A percentile compares a stretch with the other conserved stretches of the same genome.
Evolutionary conservation across 768 basidiomycete genomes (phyloP).

Genomic region (Leucogyrophana mollusca): DNA sequence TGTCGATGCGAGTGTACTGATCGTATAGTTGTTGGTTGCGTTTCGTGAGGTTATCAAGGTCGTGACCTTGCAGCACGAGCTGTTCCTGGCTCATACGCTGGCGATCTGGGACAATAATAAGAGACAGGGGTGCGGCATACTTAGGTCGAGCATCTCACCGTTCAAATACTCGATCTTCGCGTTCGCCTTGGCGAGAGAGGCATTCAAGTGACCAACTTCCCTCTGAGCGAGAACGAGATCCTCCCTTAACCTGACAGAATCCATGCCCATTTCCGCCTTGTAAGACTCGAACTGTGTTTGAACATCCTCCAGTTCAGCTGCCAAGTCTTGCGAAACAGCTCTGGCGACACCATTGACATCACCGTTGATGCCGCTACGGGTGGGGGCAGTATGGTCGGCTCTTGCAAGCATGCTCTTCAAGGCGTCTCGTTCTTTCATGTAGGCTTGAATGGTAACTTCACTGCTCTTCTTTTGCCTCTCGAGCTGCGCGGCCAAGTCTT

Average conservation of each 20-base stretch:
- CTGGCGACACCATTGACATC: slow-evolving; percentile 26
- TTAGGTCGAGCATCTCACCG: slow-evolving; percentile 44
- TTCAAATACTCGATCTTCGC: slow-evolving; percentile 78
- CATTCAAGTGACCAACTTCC: slow-evolving; percentile 62
- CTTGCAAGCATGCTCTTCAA: slow-evolving; percentile 72
- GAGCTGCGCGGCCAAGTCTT: slow-evolving; percentile 72
- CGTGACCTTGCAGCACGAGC: slow-evolving; percentile 55
- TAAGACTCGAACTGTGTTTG: slow-evolving; percentile 82
- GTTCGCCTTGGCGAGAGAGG: slow-evolving; percentile 77
- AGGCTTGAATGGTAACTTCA: slow-evolving; percentile 72
- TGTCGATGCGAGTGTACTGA: slow-evolving; percentile 71
- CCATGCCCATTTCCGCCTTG: slow-evolving; percentile 76
- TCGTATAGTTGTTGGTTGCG: slow-evolving; percentile 74
- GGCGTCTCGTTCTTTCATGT: slow-evolving; percentile 86
- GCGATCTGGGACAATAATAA: slow-evolving; percentile 46
- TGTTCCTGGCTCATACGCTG: slow-evolving; percentile 73
- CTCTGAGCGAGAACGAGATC: slow-evolving; percentile 64
- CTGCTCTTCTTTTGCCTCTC: slow-evolving; percentile 73
- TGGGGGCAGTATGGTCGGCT: slow-evolving; percentile 32
- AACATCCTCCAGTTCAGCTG: slow-evolving; percentile 65
- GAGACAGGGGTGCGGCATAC: slow-evolving; percentile 5
- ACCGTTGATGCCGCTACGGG: slow-evolving; percentile 27
- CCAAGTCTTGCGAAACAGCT: slow-evolving; percentile 37
- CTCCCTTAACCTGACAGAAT: slow-evolving; percentile 70
- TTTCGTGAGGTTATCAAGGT: slow-evolving; percentile 63